Base-by-base conservation (phyloP, 768 basidiomycete species). In the Suillus occidentalis region DNA sequence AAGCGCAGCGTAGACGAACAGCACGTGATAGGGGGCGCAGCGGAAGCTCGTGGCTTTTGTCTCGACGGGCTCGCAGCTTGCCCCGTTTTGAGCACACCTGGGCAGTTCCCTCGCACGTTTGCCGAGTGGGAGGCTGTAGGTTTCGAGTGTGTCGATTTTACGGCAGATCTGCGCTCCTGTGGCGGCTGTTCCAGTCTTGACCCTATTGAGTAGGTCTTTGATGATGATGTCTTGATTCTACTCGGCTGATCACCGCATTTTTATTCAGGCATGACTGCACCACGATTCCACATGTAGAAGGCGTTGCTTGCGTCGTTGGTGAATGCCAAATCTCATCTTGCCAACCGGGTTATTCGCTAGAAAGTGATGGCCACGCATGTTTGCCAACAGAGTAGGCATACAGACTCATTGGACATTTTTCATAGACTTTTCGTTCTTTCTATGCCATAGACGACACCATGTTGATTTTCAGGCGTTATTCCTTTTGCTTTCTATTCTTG, bases 181-280 rank as follows among this genome's bases (percentile, higher is more conserved):
- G 76, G 75, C 22, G 76, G 76, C 34, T 77, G 76, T 66, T 71
- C 72, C 8, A 65, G 45, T 12, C 47, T 72, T 18, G 69, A 76
- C 61, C 56, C 49, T 36, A 60, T 62, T 67, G 53, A 63, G 65
- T 62, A 42, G 47, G 65, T 40, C 25, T 36, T 1, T 34, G 28
- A 43, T 62, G 31, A 40, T 47, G 25, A 50, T 14, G 25, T 13
- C 14, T 34, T 65, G 20, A 16, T 20, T 28, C 13, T 22, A 34
- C 22, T 20, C 63, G 39, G 56, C 53, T 57, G 45, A 45, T 58
- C 25, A 22, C 50, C 36, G 16, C 18, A 22, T 10, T 58, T 45
- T 52, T 43, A 31, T 59, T 0, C 20, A 77, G 75, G 40, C 65
- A 72, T 58, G 76, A 76, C 50, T 77, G 76, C 65, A 70, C 71